Conservation (phyloP, 768 basidiomycete species). For the Macrolepiota fuliginosa region DNA sequence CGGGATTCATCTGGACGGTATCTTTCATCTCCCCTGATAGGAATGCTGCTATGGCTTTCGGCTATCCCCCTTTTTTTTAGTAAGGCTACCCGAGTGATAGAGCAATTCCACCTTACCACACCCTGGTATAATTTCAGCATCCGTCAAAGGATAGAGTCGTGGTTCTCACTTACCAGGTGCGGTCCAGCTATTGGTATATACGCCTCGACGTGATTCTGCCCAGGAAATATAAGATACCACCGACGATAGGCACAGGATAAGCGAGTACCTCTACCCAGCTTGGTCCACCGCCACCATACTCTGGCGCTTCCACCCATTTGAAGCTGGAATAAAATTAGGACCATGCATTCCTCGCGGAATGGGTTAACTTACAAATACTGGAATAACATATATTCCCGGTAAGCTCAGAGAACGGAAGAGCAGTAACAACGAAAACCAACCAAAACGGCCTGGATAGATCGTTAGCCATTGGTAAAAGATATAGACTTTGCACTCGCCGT, state of each 20-base stretch:
- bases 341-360: slow-evolving; percentile 5
- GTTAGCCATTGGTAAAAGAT: background rate
- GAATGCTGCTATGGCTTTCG: slow-evolving; percentile 95
- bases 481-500: slow-evolving; percentile 43
- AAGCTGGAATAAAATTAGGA: slow-evolving; percentile 44
- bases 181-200: slow-evolving; percentile 86
- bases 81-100: background rate
- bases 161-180: slow-evolving; percentile 56
- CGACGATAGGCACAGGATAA: background rate
- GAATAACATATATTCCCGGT: slow-evolving; percentile 5
- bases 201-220: slow-evolving; percentile 79
- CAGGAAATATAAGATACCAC: slow-evolving; percentile 4
- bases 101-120: slow-evolving; percentile 44
- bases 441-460: slow-evolving; percentile 41
- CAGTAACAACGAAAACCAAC: slow-evolving; percentile 29
- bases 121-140: slow-evolving; percentile 42
- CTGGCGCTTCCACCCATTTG: slow-evolving; percentile 94
- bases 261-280: slow-evolving; percentile 86
- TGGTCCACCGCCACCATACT: slow-evolving; percentile 77
- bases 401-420: background rate
- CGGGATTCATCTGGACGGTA: slow-evolving; percentile 82
- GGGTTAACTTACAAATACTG: slow-evolving; percentile 79
- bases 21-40: slow-evolving; percentile 95
- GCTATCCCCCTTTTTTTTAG: slow-evolving; percentile 38
- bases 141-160: background rate